These are phyloP conservation scores for Lanzia echinophila DNA, from an alignment of 2,329 filamentous ascomycete genomes.

Conservation along the genomic window DNA sequence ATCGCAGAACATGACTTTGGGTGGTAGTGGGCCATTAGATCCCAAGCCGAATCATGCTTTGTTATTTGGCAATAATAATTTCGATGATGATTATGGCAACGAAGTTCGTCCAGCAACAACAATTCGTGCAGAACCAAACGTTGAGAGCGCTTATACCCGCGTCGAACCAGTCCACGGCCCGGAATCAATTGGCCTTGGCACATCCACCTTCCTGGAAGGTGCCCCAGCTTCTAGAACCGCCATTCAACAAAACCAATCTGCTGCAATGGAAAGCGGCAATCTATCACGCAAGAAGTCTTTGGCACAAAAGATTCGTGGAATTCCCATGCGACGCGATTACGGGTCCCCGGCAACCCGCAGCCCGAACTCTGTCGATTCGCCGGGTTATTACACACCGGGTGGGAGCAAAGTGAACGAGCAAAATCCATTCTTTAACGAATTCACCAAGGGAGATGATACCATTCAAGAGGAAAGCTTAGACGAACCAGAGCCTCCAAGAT, in stretches of 20 bases:
- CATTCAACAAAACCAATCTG: conserved; percentile 62
- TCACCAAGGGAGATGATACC: conserved; percentile 55
- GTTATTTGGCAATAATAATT: conserved; percentile 71
- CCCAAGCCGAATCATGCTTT: conserved; percentile 73
- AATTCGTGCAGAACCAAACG: conserved; percentile 26
- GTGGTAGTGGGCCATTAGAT: conserved; percentile 80
- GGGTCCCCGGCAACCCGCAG: conserved; percentile 51
- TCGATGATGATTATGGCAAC: conserved; percentile 41
- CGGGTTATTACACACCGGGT: conserved; percentile 29
- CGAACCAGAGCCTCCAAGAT: conserved; percentile 31
- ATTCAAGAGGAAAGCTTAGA: conserved; percentile 51
- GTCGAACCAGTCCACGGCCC: conserved; percentile 75
- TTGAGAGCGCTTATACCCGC: conserved; percentile 63
- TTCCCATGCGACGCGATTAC: conserved; percentile 61
- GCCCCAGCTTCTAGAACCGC: conserved; percentile 77
- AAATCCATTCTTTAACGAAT: conserved; percentile 84
- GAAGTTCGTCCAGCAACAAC: conserved; percentile 30
- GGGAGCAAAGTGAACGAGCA: conserved; percentile 40
- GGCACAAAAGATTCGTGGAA: conserved; percentile 82
- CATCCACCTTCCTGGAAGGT: conserved; percentile 92
- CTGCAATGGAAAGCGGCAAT: conserved; percentile 54
- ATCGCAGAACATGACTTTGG: conserved; percentile 86
- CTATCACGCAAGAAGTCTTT: conserved; percentile 90
- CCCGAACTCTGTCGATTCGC: conserved; percentile 39
- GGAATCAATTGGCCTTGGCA: conserved; percentile 77